Conservation (phyloP, 305 asterid genomes). For the Fraxinus latifolia region DNA sequence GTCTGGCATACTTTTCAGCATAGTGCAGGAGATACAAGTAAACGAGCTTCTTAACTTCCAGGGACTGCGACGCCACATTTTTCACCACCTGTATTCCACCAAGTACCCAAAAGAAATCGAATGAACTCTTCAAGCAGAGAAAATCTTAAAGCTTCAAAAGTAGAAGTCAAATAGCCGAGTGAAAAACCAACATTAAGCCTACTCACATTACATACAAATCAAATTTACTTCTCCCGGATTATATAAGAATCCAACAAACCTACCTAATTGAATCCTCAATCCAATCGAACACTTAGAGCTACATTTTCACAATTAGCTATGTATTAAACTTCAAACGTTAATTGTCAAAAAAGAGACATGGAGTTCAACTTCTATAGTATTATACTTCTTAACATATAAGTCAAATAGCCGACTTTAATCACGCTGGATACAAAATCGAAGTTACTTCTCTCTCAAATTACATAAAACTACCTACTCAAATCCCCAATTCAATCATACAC, state of each 20-base stretch:
- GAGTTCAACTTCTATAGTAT: background rate
- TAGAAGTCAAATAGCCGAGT: background rate
- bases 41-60: conserved; percentile 93
- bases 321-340: background rate
- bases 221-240: background rate
- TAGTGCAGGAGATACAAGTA: conserved; percentile 89
- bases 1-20: conserved; percentile 71
- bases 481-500: background rate
- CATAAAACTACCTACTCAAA: background rate
- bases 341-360: background rate
- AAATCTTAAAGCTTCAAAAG: background rate
- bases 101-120: conserved; percentile 13
- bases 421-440: background rate
- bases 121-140: conserved; percentile 1
- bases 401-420: background rate
- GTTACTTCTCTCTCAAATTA: background rate
- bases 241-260: background rate
- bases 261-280: background rate
- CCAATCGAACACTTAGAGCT: conserved; percentile 8
- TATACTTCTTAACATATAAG: background rate
- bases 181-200: conserved; percentile 1
- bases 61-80: conserved; percentile 86
- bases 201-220: background rate
- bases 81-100: conserved; percentile 71
- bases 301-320: conserved; percentile 11